A percentile compares a stretch with the other conserved stretches of the same genome.
Evolutionary conservation across 106 monocot species (phyloP).

Genomic region (Dioscorea zingiberensis): DNA sequence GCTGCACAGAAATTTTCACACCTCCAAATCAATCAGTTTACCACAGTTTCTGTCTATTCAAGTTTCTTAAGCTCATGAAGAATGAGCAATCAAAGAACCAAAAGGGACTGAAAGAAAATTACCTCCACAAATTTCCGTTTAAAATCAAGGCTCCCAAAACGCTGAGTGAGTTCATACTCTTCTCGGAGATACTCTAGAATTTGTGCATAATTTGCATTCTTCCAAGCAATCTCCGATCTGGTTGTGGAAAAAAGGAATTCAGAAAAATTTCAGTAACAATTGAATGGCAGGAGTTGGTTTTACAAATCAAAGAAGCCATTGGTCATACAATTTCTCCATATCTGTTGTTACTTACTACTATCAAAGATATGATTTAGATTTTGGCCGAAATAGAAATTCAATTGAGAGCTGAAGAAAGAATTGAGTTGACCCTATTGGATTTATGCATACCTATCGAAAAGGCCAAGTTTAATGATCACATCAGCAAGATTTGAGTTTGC

Average conservation of each 20-base stretch:
- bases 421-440: too few species aligned
- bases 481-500: constrained; percentile 77
- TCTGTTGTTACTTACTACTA: too few species aligned
- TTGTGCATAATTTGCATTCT: constrained; percentile 96
- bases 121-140: constrained; percentile 99
- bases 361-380: too few species aligned
- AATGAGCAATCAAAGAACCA: background rate
- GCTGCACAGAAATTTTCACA: constrained; percentile 39
- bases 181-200: constrained; percentile 97
- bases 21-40: too few species aligned
- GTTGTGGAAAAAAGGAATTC: background rate
- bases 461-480: constrained; percentile 74
- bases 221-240: constrained; percentile 99
- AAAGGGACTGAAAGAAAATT: background rate
- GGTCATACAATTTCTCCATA: too few species aligned
- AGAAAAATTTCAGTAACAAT: background rate
- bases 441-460: constrained; percentile 60
- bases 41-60: too few species aligned
- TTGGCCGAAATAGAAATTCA: too few species aligned
- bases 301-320: too few species aligned
- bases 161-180: constrained; percentile 88
- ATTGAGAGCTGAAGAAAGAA: too few species aligned
- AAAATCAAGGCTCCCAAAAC: constrained; percentile 96
- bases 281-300: too few species aligned
- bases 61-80: too few species aligned